phyloP scores from a whole-genome alignment of 2,329 filamentous ascomycete species.

The Xylaria sp. region DNA sequence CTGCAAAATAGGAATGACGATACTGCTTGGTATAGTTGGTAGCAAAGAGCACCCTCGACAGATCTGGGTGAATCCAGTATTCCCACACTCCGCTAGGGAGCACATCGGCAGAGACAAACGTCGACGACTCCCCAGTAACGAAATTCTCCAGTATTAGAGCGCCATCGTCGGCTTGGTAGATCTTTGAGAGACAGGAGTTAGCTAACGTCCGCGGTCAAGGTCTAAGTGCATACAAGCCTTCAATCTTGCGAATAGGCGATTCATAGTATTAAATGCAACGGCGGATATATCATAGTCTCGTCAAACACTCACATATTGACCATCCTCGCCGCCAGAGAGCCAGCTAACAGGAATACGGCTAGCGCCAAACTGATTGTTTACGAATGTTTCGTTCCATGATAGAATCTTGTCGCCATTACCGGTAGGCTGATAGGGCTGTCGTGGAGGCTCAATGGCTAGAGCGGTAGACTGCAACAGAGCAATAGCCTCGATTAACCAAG shows the following conservation, averaged over 20 bases:
- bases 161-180: constrained; percentile 61
- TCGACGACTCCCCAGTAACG: constrained; percentile 65
- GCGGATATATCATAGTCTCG: background rate
- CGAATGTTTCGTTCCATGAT: constrained; percentile 70
- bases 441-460: constrained; percentile 60
- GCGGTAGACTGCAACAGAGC: constrained; percentile 39
- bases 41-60: constrained; percentile 69
- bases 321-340: constrained; percentile 69
- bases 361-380: constrained; percentile 58
- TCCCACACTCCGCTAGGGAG: constrained; percentile 66
- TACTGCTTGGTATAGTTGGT: constrained; percentile 76
- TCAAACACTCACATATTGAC: constrained; percentile 59
- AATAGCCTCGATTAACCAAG: constrained; percentile 36
- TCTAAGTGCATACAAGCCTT: background rate
- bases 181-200: constrained; percentile 43
- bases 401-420: constrained; percentile 67
- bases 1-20: constrained; percentile 73
- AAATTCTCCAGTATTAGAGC: constrained; percentile 71
- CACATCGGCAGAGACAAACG: constrained; percentile 67
- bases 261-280: background rate
- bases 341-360: constrained; percentile 64
- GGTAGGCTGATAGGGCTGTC: constrained; percentile 64
- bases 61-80: constrained; percentile 71
- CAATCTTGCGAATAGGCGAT: background rate
- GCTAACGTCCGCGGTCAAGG: background rate